These are phyloP conservation scores for Phaeosphaeriaceae sp. DNA, from an alignment of 2,329 filamentous ascomycete genomes.

Conservation along the genomic window DNA sequence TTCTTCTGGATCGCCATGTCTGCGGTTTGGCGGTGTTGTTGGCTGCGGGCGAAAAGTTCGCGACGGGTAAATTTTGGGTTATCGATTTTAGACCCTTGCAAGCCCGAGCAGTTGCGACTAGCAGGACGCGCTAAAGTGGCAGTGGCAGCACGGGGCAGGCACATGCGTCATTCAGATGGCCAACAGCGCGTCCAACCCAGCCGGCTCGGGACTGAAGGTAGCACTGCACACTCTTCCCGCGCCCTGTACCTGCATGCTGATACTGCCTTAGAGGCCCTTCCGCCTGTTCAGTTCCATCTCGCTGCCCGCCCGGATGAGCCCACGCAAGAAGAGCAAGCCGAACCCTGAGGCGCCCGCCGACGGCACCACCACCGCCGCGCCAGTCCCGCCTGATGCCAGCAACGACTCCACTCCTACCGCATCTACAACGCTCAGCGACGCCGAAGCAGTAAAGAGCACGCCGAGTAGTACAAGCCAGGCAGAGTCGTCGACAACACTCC, in stretches of 20 bases:
- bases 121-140: conserved; percentile 9
- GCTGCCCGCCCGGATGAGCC: conserved; percentile 40
- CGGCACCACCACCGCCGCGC: conserved; percentile 11
- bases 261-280: conserved; percentile 24
- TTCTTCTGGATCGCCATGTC: conserved; percentile 97
- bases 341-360: conserved; percentile 41
- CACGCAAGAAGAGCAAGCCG: conserved; percentile 53
- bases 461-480: conserved; percentile 19
- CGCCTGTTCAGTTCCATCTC: conserved; percentile 18
- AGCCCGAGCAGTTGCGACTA: neutral
- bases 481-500: conserved; percentile 13
- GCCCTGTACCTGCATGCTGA: conserved; percentile 14
- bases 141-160: conserved; percentile 11
- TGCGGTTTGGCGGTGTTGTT: conserved; percentile 29
- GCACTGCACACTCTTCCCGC: conserved; percentile 6
- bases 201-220: conserved; percentile 27
- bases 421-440: conserved; percentile 19
- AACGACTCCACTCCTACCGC: conserved; percentile 11
- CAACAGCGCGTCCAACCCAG: conserved; percentile 16
- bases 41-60: conserved; percentile 22
- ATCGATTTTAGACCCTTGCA: conserved; percentile 4
- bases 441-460: conserved; percentile 20
- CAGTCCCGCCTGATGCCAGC: conserved; percentile 15
- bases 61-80: conserved; percentile 26
- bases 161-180: conserved; percentile 28